These are phyloP conservation scores for Babjeviella inositovora DNA, from an alignment of 805 yeast genomes.

Conservation along the genomic window DNA sequence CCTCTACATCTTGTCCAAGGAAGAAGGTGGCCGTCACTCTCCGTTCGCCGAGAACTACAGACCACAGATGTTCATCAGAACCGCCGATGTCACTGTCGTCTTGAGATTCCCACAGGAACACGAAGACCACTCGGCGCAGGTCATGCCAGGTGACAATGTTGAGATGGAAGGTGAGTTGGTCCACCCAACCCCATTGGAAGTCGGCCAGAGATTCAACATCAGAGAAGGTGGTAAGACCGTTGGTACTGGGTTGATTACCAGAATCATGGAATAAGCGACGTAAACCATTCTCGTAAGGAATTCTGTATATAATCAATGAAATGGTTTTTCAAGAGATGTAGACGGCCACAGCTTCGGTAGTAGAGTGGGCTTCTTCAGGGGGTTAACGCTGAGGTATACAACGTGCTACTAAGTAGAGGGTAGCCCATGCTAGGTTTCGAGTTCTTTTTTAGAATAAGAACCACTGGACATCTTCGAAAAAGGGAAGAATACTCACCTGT, in stretches of 20 bases:
- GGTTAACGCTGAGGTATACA: too few relatives aligned
- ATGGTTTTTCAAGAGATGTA: too few relatives aligned
- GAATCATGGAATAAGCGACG: slow-evolving; percentile 54
- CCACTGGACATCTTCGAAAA: too few relatives aligned
- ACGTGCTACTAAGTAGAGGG: too few relatives aligned
- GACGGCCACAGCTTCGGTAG: too few relatives aligned
- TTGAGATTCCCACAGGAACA: slow-evolving; percentile 76
- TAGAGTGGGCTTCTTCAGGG: too few relatives aligned
- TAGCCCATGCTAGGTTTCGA: too few relatives aligned
- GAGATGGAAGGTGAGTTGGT: slow-evolving; percentile 89
- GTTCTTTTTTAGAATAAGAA: too few relatives aligned
- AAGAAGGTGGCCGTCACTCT: slow-evolving; percentile 99
- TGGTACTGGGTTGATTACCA: slow-evolving; percentile 95
- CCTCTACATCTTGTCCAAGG: slow-evolving; percentile 80
- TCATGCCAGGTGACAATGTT: slow-evolving; percentile 96
- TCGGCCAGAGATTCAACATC: slow-evolving; percentile 96
- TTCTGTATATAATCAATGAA: too few relatives aligned
- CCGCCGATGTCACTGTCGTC: slow-evolving; percentile 87
- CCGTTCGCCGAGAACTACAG: slow-evolving; percentile 95
- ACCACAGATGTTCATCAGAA: slow-evolving; percentile 94
- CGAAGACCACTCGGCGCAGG: slow-evolving; percentile 78
- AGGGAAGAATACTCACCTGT: too few relatives aligned
- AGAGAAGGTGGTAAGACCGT: slow-evolving; percentile 99
- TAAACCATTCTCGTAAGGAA: too few relatives aligned
- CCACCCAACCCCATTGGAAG: slow-evolving; percentile 87